Evolutionary conservation across 2,329 filamentous ascomycete genomes (phyloP).

Genomic region (Pseudohalonectria lignicola): DNA sequence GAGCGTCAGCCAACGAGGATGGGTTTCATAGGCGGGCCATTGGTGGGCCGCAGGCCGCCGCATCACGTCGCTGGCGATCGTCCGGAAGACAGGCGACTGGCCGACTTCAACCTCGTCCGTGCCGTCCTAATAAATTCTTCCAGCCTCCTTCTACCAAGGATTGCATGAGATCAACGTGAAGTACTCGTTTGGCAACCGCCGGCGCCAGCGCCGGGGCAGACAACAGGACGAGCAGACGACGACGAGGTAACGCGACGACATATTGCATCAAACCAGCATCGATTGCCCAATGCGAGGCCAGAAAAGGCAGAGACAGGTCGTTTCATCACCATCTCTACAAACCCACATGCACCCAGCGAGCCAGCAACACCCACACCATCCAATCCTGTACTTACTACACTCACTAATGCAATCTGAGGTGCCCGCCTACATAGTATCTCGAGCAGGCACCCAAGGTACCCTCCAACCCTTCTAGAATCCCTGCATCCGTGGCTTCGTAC

Average conservation of each 20-base stretch:
- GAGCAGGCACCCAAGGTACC: background rate
- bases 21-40: too few species aligned
- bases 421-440: background rate
- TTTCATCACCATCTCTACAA: background rate
- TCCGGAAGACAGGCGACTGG: too few species aligned
- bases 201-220: too few species aligned
- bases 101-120: too few species aligned
- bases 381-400: background rate
- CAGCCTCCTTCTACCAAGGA: too few species aligned
- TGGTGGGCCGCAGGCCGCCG: background rate
- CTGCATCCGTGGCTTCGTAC: too few species aligned
- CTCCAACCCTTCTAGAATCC: background rate
- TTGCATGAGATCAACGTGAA: too few species aligned
- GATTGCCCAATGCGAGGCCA: background rate
- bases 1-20: too few species aligned
- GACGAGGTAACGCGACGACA: constrained; percentile 2
- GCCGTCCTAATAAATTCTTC: too few species aligned
- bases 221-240: background rate
- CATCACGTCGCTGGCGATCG: background rate
- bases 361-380: too few species aligned
- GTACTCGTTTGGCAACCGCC: too few species aligned
- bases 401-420: background rate
- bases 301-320: background rate
- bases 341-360: too few species aligned
- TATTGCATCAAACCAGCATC: background rate